Conservation (phyloP, 2,329 filamentous ascomycete genomes). For the Colletotrichum sp. region DNA sequence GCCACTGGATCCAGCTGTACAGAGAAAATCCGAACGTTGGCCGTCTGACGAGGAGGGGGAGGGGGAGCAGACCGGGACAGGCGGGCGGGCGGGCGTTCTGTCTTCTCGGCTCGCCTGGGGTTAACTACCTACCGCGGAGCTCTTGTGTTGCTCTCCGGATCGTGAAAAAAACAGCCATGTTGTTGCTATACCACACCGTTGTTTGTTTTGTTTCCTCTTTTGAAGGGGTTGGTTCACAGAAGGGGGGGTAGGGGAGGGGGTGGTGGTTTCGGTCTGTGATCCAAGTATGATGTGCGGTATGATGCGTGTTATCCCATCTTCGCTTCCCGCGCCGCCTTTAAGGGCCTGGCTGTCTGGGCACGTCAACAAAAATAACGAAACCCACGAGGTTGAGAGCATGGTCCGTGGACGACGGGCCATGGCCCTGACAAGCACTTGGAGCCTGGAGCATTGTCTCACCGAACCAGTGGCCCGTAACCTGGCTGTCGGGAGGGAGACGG, state of each 20-base stretch:
- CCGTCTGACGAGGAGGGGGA: slow-evolving; percentile 9
- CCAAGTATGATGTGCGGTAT: background rate
- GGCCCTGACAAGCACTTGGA: background rate
- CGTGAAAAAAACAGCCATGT: background rate
- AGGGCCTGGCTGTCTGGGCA: background rate
- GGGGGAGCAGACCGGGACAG: background rate
- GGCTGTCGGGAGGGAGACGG: background rate
- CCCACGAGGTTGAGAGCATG: background rate
- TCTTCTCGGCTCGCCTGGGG: background rate
- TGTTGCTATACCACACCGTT: background rate
- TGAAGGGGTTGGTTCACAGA: background rate
- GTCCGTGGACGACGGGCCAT: background rate
- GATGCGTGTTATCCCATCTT: background rate
- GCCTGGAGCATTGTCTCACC: background rate
- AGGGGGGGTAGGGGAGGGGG: background rate
- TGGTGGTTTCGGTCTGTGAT: background rate
- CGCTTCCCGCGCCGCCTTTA: background rate
- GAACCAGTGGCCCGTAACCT: background rate
- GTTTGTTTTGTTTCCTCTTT: slow-evolving; percentile 1
- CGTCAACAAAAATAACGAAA: background rate
- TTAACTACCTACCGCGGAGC: background rate
- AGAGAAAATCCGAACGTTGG: background rate
- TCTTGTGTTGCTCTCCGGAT: background rate
- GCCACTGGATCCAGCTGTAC: background rate
- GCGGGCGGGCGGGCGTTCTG: background rate